phyloP scores from a whole-genome alignment of 2,329 filamentous ascomycete genomes.

The Colletotrichum sp. region DNA sequence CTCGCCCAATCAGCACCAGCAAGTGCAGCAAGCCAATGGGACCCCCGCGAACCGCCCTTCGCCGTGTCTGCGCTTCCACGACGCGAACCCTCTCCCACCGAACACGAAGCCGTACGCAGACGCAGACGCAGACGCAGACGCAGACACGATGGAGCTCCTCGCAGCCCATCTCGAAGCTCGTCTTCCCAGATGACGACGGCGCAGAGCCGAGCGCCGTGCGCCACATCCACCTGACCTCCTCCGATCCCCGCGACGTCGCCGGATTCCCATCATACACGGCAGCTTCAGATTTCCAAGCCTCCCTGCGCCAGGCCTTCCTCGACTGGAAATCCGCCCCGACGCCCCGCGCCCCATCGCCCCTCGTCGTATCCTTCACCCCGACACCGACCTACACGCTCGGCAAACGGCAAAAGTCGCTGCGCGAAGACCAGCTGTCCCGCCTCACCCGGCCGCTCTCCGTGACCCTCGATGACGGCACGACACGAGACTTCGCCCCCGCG shows the following conservation, averaged over 20 bases:
- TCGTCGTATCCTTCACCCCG: slow-evolving; percentile 83
- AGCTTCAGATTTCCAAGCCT: slow-evolving; percentile 17
- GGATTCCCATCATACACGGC: slow-evolving; percentile 6
- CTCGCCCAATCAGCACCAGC: background rate
- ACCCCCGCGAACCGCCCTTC: background rate
- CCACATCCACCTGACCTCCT: slow-evolving; percentile 12
- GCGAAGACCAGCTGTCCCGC: slow-evolving; percentile 46
- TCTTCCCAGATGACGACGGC: slow-evolving; percentile 1
- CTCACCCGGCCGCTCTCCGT: slow-evolving; percentile 44
- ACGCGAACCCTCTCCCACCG: background rate
- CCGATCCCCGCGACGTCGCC: background rate
- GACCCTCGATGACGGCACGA: slow-evolving; percentile 29
- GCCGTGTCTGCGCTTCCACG: background rate
- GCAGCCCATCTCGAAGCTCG: background rate
- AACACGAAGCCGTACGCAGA: background rate
- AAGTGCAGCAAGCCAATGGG: background rate
- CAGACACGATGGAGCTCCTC: slow-evolving; percentile 13
- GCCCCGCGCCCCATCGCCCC: slow-evolving; percentile 62
- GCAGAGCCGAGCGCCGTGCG: slow-evolving; percentile 2
- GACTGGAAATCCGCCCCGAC: slow-evolving; percentile 35
- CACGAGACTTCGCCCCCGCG: slow-evolving; percentile 49
- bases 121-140: background rate
- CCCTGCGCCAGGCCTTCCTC: slow-evolving; percentile 36
- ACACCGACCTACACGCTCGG: slow-evolving; percentile 88
- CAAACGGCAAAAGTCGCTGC: slow-evolving; percentile 71